A percentile compares a stretch with the other conserved stretches of the same genome.
Conservation (phyloP, 1,284 basidiomycete genomes). For the Phellopilus nigrolimitatus region DNA sequence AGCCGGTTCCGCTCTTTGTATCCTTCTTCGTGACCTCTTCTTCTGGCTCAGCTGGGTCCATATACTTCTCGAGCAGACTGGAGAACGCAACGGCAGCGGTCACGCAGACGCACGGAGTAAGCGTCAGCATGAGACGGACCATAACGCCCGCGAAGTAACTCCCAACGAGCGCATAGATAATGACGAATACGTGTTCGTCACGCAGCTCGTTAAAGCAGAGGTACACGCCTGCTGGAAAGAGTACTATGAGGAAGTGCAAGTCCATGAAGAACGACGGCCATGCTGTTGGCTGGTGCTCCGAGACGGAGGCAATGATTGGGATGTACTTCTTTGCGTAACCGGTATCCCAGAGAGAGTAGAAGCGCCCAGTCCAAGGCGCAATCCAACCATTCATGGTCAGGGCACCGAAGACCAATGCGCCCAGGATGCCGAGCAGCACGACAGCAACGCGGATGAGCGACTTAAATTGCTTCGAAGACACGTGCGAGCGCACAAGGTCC, state of each 20-base stretch:
- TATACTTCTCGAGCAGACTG: slow-evolving; percentile 83
- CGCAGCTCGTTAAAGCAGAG: slow-evolving; percentile 91
- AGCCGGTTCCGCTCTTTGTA: slow-evolving; percentile 25
- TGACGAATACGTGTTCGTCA: slow-evolving; percentile 98
- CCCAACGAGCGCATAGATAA: slow-evolving; percentile 94
- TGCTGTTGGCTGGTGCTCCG: slow-evolving; percentile 99
- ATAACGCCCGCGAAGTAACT: slow-evolving; percentile 99
- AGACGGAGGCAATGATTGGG: slow-evolving; percentile 98
- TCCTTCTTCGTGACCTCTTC: slow-evolving; percentile 33
- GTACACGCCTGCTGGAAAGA: slow-evolving; percentile 96
- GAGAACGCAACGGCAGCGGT: slow-evolving; percentile 89
- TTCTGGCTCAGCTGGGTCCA: slow-evolving; percentile 68
- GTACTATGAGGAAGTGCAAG: slow-evolving; percentile 94
- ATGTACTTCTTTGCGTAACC: slow-evolving; percentile 98
- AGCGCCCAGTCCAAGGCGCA: slow-evolving; percentile 98
- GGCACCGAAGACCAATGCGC: slow-evolving; percentile 65
- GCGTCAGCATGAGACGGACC: slow-evolving; percentile 93
- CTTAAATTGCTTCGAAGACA: slow-evolving; percentile 93
- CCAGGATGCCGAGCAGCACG: slow-evolving; percentile 68
- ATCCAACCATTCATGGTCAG: slow-evolving; percentile 95
- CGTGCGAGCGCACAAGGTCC: slow-evolving; percentile 83
- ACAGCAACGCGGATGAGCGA: slow-evolving; percentile 70
- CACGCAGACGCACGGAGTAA: slow-evolving; percentile 92
- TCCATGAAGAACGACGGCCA: slow-evolving; percentile 99
- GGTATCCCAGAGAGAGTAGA: slow-evolving; percentile 99